phyloP scores from a whole-genome alignment of 768 basidiomycete genomes.

The Asterophora parasitica region DNA sequence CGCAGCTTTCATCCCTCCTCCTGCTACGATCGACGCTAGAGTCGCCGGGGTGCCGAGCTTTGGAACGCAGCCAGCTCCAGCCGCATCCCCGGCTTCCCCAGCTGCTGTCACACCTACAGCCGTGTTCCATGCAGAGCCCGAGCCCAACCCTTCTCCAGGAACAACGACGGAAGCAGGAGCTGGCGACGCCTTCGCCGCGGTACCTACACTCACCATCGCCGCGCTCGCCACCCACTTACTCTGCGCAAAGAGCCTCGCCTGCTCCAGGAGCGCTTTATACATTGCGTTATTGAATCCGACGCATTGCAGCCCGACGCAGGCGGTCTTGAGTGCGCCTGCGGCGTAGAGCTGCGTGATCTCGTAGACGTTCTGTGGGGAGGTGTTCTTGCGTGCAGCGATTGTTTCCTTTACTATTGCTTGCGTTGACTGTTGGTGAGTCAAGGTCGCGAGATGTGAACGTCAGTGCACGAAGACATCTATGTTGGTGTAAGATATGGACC shows the following conservation, averaged over 20 bases:
- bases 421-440: constrained; percentile 55
- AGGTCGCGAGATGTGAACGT: too few relatives aligned
- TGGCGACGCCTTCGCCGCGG: neutral
- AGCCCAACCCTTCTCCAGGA: too few relatives aligned
- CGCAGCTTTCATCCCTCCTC: neutral
- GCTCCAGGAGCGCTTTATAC: constrained; percentile 63
- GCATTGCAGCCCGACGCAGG: constrained; percentile 72
- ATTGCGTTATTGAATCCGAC: constrained; percentile 68
- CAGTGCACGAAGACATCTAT: too few relatives aligned
- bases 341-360: constrained; percentile 70
- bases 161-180: neutral
- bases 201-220: constrained; percentile 1
- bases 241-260: constrained; percentile 45
- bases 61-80: neutral
- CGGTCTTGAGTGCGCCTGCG: constrained; percentile 66
- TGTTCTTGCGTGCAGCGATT: constrained; percentile 63
- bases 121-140: neutral
- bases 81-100: neutral
- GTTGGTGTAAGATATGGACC: too few relatives aligned
- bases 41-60: too few relatives aligned
- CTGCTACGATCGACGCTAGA: neutral
- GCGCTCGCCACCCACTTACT: constrained; percentile 32
- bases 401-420: constrained; percentile 71
- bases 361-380: constrained; percentile 73
- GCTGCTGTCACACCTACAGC: neutral